A percentile compares a stretch with the other conserved stretches of the same genome.
phyloP scores from a whole-genome alignment of 2,329 filamentous ascomycete species.

The Canariomyces notabilis region DNA sequence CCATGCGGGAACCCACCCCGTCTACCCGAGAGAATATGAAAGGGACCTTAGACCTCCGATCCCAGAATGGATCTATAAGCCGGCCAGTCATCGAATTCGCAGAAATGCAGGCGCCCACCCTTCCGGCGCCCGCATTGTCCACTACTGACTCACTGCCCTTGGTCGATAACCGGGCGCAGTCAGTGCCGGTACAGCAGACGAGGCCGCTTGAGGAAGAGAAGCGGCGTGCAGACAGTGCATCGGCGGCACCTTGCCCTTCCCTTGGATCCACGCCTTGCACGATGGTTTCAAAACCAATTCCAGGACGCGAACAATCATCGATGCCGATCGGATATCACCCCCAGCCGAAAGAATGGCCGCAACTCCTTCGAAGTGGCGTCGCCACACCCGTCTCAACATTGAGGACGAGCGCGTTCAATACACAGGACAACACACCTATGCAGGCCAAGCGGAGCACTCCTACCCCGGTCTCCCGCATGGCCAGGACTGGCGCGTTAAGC shows the following conservation, averaged over 20 bases:
- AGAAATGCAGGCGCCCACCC: not conserved
- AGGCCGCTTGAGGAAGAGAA: conserved; percentile 1
- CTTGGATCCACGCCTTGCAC: conserved; percentile 1
- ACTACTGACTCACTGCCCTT: not conserved
- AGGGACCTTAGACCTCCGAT: conserved; percentile 1
- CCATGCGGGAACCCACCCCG: too few relatives aligned
- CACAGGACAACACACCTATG: conserved; percentile 10
- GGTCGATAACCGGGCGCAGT: conserved; percentile 6
- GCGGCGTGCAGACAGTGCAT: not conserved
- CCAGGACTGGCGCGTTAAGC: too few relatives aligned
- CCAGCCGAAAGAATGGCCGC: not conserved
- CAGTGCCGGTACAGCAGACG: conserved; percentile 5
- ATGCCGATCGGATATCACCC: not conserved
- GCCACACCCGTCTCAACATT: conserved; percentile 10
- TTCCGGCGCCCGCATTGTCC: not conserved
- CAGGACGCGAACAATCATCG: not conserved
- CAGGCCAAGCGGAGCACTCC: not conserved
- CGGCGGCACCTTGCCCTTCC: not conserved
- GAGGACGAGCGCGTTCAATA: conserved; percentile 8
- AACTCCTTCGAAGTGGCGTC: not conserved
- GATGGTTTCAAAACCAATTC: not conserved
- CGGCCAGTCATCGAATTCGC: not conserved
- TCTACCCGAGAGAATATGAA: too few relatives aligned
- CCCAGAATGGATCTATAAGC: not conserved
- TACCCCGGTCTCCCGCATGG: not conserved